Evolutionary conservation across 768 basidiomycete genomes (phyloP).

Genomic region (Auricularia sp.): DNA sequence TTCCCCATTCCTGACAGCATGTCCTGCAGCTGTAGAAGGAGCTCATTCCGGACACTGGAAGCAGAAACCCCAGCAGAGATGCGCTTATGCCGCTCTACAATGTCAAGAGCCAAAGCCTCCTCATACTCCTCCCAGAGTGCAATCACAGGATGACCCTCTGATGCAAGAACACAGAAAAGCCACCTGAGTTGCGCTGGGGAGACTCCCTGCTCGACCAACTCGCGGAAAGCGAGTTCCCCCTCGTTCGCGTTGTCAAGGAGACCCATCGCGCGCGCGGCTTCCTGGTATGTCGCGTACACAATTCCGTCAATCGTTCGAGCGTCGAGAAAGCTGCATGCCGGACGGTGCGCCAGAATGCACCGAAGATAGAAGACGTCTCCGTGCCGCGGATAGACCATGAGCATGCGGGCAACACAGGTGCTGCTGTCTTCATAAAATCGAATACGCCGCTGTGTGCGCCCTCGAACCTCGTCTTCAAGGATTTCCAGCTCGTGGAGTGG

Average conservation of each 20-base stretch:
- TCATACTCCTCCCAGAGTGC: constrained; percentile 21
- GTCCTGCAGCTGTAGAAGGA: neutral
- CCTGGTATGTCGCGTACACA: constrained; percentile 14
- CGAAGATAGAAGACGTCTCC: constrained; percentile 29
- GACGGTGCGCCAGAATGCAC: constrained; percentile 16
- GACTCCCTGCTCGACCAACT: constrained; percentile 22
- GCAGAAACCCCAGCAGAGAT: neutral
- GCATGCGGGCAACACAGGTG: neutral
- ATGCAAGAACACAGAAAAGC: constrained; percentile 29
- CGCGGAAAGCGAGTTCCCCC: constrained; percentile 22
- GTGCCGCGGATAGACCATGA: constrained; percentile 12
- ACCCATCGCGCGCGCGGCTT: constrained; percentile 16
- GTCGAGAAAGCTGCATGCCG: constrained; percentile 16
- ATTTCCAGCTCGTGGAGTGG: neutral
- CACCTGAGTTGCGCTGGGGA: constrained; percentile 33
- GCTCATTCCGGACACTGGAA: neutral
- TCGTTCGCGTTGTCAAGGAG: constrained; percentile 18
- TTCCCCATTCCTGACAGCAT: constrained; percentile 15
- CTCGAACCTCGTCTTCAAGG: neutral
- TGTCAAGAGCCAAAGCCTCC: constrained; percentile 17
- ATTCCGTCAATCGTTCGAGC: constrained; percentile 15
- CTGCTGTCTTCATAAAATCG: neutral
- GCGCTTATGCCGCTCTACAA: constrained; percentile 10
- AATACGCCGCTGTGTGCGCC: neutral
- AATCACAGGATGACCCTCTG: constrained; percentile 16